Percentiles rank a stretch among this genome's conserved stretches.
Conservation (phyloP, 192 early-diverging fungal genomes). For the Coemansia sp. region DNA sequence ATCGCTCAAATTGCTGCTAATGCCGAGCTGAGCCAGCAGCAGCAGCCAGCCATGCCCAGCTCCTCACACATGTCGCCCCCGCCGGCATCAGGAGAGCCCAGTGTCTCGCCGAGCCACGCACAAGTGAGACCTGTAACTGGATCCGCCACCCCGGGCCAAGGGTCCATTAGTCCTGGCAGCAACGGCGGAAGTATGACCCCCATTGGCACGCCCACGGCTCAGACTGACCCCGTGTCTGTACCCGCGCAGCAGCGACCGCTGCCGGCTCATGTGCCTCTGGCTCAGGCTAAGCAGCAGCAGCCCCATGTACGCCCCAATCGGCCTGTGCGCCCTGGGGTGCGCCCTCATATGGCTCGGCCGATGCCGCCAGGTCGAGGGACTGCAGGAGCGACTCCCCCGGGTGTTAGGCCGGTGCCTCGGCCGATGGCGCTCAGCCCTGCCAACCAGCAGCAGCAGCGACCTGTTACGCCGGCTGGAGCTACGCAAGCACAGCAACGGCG, state of each 20-base stretch:
- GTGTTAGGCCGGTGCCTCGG: neutral
- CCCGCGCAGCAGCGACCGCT: neutral
- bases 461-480: neutral
- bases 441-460: conserved; percentile 17
- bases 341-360: neutral
- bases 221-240: neutral
- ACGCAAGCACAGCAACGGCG: neutral
- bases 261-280: neutral
- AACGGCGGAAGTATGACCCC: neutral
- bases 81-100: neutral
- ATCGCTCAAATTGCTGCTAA: conserved; percentile 41
- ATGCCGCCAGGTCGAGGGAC: neutral
- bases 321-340: conserved; percentile 14
- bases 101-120: neutral
- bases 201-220: neutral
- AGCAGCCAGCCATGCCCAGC: conserved; percentile 2
- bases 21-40: conserved; percentile 20
- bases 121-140: neutral
- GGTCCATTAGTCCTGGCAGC: neutral
- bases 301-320: conserved; percentile 6
- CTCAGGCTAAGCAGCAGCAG: conserved; percentile 4
- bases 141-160: neutral
- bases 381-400: conserved; percentile 3
- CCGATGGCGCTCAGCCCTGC: conserved; percentile 9
- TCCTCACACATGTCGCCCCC: neutral